Base-by-base conservation (phyloP, 2,329 filamentous ascomycete species). In the Canariomyces notabilis region DNA sequence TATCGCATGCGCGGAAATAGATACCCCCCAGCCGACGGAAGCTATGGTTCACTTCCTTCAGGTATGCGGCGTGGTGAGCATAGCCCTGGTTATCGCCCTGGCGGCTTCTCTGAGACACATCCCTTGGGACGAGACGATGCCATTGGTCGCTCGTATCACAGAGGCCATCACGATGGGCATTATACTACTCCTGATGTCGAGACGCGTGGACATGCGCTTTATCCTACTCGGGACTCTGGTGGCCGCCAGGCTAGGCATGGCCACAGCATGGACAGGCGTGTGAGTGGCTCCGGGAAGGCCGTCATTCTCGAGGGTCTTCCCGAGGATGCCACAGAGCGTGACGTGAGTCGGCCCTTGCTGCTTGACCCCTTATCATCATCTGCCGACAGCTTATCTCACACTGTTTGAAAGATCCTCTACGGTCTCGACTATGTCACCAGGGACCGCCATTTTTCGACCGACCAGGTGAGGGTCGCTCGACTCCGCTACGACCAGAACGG, bases 361-460 rank as follows among this genome's bases (percentile, higher is more conserved):
- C 15, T 19, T 14, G 12, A 12, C 18, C 16, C 9, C 11, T 32
- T 22, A 22, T 34, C 20, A 4, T 35, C 14, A 8, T 29, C 6
- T 19, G 12, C 6, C 15, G 36, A 14, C 37, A 18, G 31, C 18
- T 18, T 31, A 9, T 23, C 15, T 36, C 36, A 37, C 9, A 34
- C n/a, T 19, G 23, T n/a, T 6, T 23, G n/a, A n/a, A n/a, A 57
- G 55, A 52, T 61, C 42, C 48, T 58, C 45, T 55, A 54, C 39
- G 58, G 56, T 8, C 49, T 61, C 34, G 57, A 59, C 35, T 53
- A 55, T 31, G 46, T 55, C 21, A 54, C 57, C 0, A 38, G 52
- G 40, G 54, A 59, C 37, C 54, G 46, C 3, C 44, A 56, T 15
- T 53, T 59, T 38, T 56, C 58, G 36, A 50, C 39, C 37, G 58